These are phyloP conservation scores for Rutidosis leptorrhynchoides DNA, from an alignment of 129 eudicot species.

Conservation along the genomic window DNA sequence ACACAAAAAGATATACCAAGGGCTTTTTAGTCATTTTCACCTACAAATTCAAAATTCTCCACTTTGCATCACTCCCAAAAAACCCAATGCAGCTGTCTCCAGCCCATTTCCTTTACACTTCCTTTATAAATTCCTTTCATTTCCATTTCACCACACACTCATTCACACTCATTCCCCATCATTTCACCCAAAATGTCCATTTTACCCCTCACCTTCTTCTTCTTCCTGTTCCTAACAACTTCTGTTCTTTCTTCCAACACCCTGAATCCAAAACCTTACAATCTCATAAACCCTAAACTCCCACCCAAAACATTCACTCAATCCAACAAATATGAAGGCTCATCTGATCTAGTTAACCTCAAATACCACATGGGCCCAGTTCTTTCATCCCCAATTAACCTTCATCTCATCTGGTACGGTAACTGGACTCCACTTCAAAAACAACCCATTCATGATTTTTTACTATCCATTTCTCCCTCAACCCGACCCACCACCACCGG, in stretches of 20 bases:
- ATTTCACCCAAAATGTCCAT: constrained; percentile 15
- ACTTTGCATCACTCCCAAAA: constrained; percentile 26
- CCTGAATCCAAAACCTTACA: constrained; percentile 10
- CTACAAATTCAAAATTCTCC: constrained; percentile 12
- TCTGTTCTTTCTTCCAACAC: constrained; percentile 11
- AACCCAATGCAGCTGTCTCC: constrained; percentile 68
- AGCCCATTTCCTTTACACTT: constrained; percentile 44
- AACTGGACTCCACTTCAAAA: constrained; percentile 58
- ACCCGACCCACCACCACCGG: constrained; percentile 36
- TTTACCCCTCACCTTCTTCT: constrained; percentile 21
- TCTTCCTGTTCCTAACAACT: constrained; percentile 19
- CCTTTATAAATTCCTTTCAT: constrained; percentile 26
- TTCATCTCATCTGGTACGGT: constrained; percentile 86
- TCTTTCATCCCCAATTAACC: constrained; percentile 75
- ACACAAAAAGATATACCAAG: not conserved
- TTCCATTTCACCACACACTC: not conserved
- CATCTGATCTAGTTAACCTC: constrained; percentile 69
- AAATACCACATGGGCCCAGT: constrained; percentile 98
- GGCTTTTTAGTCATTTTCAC: constrained; percentile 10
- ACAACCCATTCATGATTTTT: constrained; percentile 33
- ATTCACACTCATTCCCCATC: constrained; percentile 6
- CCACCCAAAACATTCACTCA: constrained; percentile 44
- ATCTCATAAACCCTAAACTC: constrained; percentile 42
- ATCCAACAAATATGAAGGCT: constrained; percentile 75
- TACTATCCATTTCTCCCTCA: constrained; percentile 41